phyloP scores from a whole-genome alignment of 2,329 filamentous ascomycete species.

The Aureobasidium namibiae region DNA sequence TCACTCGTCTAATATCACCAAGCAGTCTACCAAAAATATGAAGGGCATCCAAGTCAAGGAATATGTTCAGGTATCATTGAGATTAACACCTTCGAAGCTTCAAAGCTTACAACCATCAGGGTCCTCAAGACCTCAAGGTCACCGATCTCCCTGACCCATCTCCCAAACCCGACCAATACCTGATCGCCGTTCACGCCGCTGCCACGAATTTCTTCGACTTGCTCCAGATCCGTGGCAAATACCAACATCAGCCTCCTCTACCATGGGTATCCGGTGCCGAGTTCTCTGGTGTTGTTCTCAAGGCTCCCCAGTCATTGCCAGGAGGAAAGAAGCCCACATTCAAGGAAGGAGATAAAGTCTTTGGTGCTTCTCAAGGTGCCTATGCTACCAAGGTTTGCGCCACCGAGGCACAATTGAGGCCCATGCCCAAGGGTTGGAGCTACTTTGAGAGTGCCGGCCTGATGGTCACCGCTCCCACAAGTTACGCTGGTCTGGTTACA shows the following conservation, averaged over 20 bases:
- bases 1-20: background rate
- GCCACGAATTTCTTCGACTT: slow-evolving; percentile 98
- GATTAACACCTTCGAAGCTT: background rate
- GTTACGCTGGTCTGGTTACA: slow-evolving; percentile 73
- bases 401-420: slow-evolving; percentile 57
- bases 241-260: slow-evolving; percentile 82
- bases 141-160: slow-evolving; percentile 65
- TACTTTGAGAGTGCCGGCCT: slow-evolving; percentile 79
- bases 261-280: slow-evolving; percentile 84
- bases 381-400: slow-evolving; percentile 71
- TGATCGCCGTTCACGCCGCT: slow-evolving; percentile 76
- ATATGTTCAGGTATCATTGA: slow-evolving; percentile 18
- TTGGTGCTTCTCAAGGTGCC: slow-evolving; percentile 77
- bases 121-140: slow-evolving; percentile 70
- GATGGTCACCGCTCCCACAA: slow-evolving; percentile 87
- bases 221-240: slow-evolving; percentile 89
- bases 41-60: slow-evolving; percentile 22
- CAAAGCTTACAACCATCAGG: slow-evolving; percentile 39
- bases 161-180: slow-evolving; percentile 66
- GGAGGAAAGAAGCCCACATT: slow-evolving; percentile 40
- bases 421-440: slow-evolving; percentile 72
- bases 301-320: slow-evolving; percentile 48
- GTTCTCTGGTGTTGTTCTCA: slow-evolving; percentile 71
- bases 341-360: slow-evolving; percentile 72
- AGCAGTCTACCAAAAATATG: background rate